These are phyloP conservation scores for Colletotrichum eremochloae DNA, from an alignment of 2,329 filamentous ascomycete species.

Conservation along the genomic window DNA sequence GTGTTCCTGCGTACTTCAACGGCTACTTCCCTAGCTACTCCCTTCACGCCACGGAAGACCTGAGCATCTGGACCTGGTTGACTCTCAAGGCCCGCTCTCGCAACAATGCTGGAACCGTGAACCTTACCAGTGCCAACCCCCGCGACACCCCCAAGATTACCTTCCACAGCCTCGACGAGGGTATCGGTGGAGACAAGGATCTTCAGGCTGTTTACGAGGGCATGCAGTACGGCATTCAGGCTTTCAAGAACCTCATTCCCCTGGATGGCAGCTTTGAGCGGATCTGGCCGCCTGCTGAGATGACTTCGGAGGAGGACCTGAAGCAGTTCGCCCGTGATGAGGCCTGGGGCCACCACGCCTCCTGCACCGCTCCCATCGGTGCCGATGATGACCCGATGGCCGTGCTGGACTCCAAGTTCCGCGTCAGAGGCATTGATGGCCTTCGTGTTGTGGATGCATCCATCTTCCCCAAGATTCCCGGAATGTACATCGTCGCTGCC, in stretches of 20 bases:
- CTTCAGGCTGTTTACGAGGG: constrained; percentile 58
- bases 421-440: constrained; percentile 65
- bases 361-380: constrained; percentile 67
- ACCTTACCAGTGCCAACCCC: constrained; percentile 70
- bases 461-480: constrained; percentile 58
- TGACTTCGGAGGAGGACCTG: constrained; percentile 57
- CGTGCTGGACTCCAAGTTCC: constrained; percentile 67
- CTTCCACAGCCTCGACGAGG: constrained; percentile 67
- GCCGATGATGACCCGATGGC: constrained; percentile 63
- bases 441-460: constrained; percentile 74
- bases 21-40: constrained; percentile 70
- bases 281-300: constrained; percentile 53
- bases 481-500: constrained; percentile 17
- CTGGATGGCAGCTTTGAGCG: constrained; percentile 56
- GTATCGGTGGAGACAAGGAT: constrained; percentile 59
- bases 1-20: constrained; percentile 66
- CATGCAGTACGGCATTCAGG: constrained; percentile 59
- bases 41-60: constrained; percentile 56
- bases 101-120: constrained; percentile 75
- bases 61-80: constrained; percentile 56
- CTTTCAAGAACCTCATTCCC: constrained; percentile 49
- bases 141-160: constrained; percentile 72
- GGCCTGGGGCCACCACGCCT: constrained; percentile 68
- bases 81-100: constrained; percentile 65
- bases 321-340: constrained; percentile 37